Conservation (phyloP, 257 asterid species). For the Solanum virginianum region DNA sequence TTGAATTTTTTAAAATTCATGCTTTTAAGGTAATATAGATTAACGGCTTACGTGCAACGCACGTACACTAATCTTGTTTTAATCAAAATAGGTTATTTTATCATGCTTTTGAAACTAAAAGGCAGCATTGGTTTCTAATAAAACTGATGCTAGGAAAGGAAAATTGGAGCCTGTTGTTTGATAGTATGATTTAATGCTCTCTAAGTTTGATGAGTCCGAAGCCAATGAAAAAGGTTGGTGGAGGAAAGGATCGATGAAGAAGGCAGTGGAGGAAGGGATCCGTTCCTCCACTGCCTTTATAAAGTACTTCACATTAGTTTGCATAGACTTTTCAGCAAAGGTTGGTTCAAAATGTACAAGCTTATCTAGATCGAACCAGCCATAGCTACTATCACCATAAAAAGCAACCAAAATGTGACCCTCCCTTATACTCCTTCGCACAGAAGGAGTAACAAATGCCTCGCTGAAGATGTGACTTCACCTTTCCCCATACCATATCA, state of each 20-base stretch:
- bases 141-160: neutral
- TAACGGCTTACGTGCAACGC: too few relatives aligned
- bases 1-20: too few relatives aligned
- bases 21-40: too few relatives aligned
- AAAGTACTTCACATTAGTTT: too few relatives aligned
- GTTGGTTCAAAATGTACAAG: slow-evolving; percentile 23
- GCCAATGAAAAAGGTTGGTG: slow-evolving; percentile 24
- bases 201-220: slow-evolving; percentile 30
- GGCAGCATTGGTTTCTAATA: neutral
- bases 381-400: slow-evolving; percentile 84
- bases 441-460: slow-evolving; percentile 49
- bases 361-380: slow-evolving; percentile 85
- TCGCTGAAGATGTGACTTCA: slow-evolving; percentile 74
- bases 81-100: too few relatives aligned
- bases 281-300: too few relatives aligned
- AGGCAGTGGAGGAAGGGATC: too few relatives aligned
- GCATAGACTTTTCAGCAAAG: slow-evolving; percentile 2
- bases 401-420: slow-evolving; percentile 40
- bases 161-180: neutral
- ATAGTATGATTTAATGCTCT: slow-evolving; percentile 21
- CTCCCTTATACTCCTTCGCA: slow-evolving; percentile 40
- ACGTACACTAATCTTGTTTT: too few relatives aligned
- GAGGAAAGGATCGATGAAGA: too few relatives aligned
- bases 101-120: too few relatives aligned
- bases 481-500: slow-evolving; percentile 12